A percentile compares a stretch with the other conserved stretches of the same genome.
Conservation (phyloP, 2,329 filamentous ascomycete genomes). For the Fusarium duplospermum region DNA sequence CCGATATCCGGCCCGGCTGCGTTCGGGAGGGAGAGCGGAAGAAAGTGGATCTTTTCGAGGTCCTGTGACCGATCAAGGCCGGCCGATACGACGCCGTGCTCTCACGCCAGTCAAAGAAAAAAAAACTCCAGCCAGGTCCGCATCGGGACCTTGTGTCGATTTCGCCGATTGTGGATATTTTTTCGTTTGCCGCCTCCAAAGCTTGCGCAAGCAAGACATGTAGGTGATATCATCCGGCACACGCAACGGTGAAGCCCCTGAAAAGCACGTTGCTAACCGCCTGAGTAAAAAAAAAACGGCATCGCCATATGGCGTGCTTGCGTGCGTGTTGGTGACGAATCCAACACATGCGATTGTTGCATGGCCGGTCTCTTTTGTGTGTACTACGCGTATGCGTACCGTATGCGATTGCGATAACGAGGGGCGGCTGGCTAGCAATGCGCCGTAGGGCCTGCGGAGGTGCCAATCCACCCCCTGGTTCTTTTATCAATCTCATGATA, state of each 20-base stretch:
- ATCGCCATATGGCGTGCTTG: constrained; percentile 15
- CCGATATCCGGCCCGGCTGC: constrained; percentile 35
- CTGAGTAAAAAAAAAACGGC: neutral
- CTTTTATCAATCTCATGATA: constrained; percentile 45
- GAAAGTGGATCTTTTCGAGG: constrained; percentile 22
- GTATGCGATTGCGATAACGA: constrained; percentile 19
- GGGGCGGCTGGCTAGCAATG: neutral
- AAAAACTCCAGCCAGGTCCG: constrained; percentile 1
- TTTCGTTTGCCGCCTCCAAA: neutral
- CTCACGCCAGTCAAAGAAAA: neutral
- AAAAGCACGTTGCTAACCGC: neutral
- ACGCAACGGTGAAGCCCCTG: constrained; percentile 11
- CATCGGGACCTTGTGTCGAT: constrained; percentile 33
- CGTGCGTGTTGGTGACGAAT: constrained; percentile 24
- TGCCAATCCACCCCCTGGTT: neutral
- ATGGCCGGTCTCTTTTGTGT: neutral
- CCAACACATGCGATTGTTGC: constrained; percentile 11
- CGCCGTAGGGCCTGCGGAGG: neutral
- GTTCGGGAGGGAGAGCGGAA: constrained; percentile 42
- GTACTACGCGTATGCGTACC: constrained; percentile 28
- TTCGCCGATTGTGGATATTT: constrained; percentile 2
- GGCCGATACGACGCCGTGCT: constrained; percentile 33
- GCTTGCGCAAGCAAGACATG: constrained; percentile 27
- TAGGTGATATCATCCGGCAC: constrained; percentile 16
- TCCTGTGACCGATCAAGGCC: constrained; percentile 36